A percentile compares a stretch with the other conserved stretches of the same genome.
phyloP scores from a whole-genome alignment of 768 basidiomycete species.

The Suillus occidentalis region DNA sequence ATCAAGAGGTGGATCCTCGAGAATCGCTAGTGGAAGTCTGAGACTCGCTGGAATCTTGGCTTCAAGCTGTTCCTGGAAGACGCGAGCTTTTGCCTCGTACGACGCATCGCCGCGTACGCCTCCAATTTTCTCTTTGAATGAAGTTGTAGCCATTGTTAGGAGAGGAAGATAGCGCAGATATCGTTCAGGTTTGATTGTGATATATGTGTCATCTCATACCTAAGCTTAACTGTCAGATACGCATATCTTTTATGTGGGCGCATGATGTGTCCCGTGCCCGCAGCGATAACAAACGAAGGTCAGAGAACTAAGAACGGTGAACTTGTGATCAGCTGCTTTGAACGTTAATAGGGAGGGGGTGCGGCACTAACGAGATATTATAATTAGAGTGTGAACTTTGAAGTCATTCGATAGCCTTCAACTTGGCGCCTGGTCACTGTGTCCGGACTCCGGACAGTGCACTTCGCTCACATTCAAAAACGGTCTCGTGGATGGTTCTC shows the following conservation, averaged over 20 bases:
- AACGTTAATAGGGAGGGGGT: background rate
- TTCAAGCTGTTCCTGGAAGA: constrained; percentile 21
- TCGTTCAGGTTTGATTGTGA: background rate
- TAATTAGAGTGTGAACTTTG: background rate
- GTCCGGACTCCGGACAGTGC: background rate
- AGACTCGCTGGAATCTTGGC: constrained; percentile 24
- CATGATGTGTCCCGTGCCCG: background rate
- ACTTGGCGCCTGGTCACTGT: background rate
- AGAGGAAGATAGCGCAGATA: background rate
- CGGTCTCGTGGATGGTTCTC: background rate
- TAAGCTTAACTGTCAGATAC: background rate
- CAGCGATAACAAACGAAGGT: background rate
- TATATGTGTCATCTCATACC: background rate
- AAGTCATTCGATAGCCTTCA: background rate
- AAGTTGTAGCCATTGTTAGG: constrained; percentile 11
- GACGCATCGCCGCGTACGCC: constrained; percentile 22
- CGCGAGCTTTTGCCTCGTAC: constrained; percentile 20
- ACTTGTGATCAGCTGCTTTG: background rate
- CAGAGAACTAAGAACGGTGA: background rate
- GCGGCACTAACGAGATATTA: background rate
- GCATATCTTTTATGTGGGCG: background rate
- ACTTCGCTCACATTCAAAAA: background rate
- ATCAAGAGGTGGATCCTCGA: constrained; percentile 28
- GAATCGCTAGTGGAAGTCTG: constrained; percentile 16
- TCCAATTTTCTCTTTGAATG: constrained; percentile 21